These are phyloP conservation scores for Mucor indicus DNA, from an alignment of 371 early-diverging fungal genomes.

Conservation along the genomic window DNA sequence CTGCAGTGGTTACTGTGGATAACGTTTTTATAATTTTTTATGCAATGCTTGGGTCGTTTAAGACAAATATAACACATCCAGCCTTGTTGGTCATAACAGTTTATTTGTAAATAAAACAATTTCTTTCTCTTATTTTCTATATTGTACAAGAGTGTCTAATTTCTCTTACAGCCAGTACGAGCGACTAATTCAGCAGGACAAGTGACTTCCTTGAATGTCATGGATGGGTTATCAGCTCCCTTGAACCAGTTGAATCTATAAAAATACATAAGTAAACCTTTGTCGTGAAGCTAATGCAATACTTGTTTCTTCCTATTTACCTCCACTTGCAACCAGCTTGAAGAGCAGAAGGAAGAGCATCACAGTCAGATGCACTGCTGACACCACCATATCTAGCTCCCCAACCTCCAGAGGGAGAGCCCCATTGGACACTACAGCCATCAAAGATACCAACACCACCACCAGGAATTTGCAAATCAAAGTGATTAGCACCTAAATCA, in stretches of 20 bases:
- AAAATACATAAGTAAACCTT: too few species aligned
- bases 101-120: too few species aligned
- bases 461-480: conserved; percentile 48
- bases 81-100: too few species aligned
- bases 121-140: too few species aligned
- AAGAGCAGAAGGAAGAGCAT: conserved; percentile 27
- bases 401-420: conserved; percentile 33
- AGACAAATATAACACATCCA: too few species aligned
- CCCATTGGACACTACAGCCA: conserved; percentile 38
- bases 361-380: conserved; percentile 23
- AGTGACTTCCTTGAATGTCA: conserved; percentile 38
- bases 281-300: too few species aligned
- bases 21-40: too few species aligned
- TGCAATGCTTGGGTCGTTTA: too few species aligned
- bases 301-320: conserved; percentile 10
- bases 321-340: conserved; percentile 44
- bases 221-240: conserved; percentile 37
- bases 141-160: too few species aligned
- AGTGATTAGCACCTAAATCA: conserved; percentile 36
- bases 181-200: conserved; percentile 32
- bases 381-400: conserved; percentile 43
- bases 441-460: conserved; percentile 49
- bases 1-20: too few species aligned
- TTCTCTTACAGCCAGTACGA: conserved; percentile 38
- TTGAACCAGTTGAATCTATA: conserved; percentile 46